Conservation (phyloP, 139 green algal genomes). For the Coelastrella sp. region DNA sequence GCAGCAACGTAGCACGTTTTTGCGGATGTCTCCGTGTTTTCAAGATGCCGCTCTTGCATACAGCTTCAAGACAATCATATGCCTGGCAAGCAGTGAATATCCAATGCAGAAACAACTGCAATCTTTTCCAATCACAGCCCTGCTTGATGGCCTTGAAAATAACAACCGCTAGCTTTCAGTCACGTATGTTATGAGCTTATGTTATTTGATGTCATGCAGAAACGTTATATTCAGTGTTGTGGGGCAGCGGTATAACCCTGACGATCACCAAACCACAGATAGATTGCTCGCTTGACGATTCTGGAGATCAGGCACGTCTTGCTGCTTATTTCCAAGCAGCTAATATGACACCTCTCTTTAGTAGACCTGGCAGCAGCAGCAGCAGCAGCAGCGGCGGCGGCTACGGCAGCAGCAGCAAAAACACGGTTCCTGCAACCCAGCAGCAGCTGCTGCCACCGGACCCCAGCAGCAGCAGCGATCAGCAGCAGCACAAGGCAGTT, state of each 20-base stretch:
- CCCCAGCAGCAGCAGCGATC: neutral
- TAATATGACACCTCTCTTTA: neutral
- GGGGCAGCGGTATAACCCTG: slow-evolving; percentile 20
- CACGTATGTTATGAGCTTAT: no score
- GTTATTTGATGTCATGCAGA: neutral
- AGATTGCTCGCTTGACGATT: slow-evolving; percentile 31
- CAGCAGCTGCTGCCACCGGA: neutral
- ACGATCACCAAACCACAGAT: slow-evolving; percentile 20
- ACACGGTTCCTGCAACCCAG: neutral
- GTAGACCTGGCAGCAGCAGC: slow-evolving; percentile 15
- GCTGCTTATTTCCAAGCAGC: neutral
- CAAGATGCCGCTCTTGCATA: no score
- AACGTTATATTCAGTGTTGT: slow-evolving; percentile 23
- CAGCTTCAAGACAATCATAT: no score
- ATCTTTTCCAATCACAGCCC: no score
- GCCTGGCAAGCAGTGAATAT: no score
- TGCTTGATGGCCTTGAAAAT: no score
- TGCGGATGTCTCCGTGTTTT: no score
- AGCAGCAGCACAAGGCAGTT: neutral
- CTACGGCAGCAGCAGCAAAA: slow-evolving; percentile 11
- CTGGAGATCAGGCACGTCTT: neutral
- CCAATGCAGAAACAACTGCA: no score
- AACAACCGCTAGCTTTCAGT: no score
- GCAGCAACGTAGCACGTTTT: no score
- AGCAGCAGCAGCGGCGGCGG: slow-evolving; percentile 11